These are phyloP conservation scores for Iberis pinnata DNA, from an alignment of 345 rosid species.

Conservation along the genomic window DNA sequence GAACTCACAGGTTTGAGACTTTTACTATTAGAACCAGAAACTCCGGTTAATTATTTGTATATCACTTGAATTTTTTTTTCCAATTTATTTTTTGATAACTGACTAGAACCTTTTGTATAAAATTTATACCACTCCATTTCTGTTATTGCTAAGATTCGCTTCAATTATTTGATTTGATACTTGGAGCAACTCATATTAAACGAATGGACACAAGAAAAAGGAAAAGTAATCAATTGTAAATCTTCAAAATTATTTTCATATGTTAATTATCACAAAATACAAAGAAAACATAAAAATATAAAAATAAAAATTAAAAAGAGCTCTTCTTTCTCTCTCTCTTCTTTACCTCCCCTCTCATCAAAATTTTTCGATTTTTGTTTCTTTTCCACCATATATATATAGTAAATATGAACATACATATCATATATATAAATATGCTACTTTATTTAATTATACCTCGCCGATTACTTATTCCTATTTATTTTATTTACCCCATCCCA, in stretches of 20 bases:
- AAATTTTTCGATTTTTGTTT: constrained; percentile 23
- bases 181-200: constrained; percentile 7
- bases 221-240: background rate
- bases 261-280: constrained; percentile 19
- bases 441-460: constrained; percentile 14
- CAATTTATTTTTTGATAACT: no score
- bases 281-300: background rate
- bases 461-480: constrained; percentile 16
- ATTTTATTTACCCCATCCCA: constrained; percentile 24
- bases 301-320: constrained; percentile 15
- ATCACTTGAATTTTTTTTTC: no score
- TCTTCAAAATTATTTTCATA: constrained; percentile 10
- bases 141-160: constrained; percentile 16
- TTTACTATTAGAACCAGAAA: no score
- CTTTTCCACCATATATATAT: constrained; percentile 20
- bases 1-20: no score
- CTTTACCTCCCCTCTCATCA: constrained; percentile 16
- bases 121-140: constrained; percentile 3
- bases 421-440: constrained; percentile 14
- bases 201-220: constrained; percentile 15
- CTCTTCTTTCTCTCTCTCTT: constrained; percentile 19
- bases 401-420: constrained; percentile 12
- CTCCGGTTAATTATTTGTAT: no score
- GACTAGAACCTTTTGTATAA: background rate
- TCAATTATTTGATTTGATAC: constrained; percentile 22